A percentile compares a stretch with the other conserved stretches of the same genome.
These are phyloP conservation scores for Myriosclerotinia curreyana DNA, from an alignment of 2,329 filamentous ascomycete genomes.

Conservation along the genomic window DNA sequence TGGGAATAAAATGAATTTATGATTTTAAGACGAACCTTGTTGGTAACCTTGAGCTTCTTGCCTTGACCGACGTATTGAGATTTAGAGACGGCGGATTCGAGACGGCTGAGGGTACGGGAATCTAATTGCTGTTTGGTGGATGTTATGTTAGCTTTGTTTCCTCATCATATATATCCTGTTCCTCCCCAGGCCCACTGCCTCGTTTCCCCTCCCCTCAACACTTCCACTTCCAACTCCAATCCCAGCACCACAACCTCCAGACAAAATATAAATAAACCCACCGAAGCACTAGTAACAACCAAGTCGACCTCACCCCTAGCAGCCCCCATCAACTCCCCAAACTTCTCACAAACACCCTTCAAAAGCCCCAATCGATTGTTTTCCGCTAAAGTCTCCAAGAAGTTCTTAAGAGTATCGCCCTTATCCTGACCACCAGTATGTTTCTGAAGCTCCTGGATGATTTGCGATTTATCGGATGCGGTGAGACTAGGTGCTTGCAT, in stretches of 20 bases:
- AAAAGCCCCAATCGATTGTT: slow-evolving; percentile 92
- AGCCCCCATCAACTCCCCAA: slow-evolving; percentile 80
- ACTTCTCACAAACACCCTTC: slow-evolving; percentile 82
- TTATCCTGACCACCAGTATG: slow-evolving; percentile 66
- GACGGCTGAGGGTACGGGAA: slow-evolving; percentile 75
- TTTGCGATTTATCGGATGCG: slow-evolving; percentile 75
- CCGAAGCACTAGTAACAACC: slow-evolving; percentile 83
- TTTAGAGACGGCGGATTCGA: slow-evolving; percentile 86
- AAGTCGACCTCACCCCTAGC: slow-evolving; percentile 91
- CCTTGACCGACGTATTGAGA: slow-evolving; percentile 82
- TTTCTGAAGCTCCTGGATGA: slow-evolving; percentile 87
- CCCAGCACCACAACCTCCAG: background rate
- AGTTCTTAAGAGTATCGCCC: slow-evolving; percentile 85
- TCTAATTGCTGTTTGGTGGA: slow-evolving; percentile 66
- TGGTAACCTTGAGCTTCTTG: slow-evolving; percentile 97
- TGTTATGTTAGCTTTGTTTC: slow-evolving; percentile 20
- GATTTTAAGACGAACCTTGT: slow-evolving; percentile 60
- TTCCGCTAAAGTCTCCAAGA: slow-evolving; percentile 84
- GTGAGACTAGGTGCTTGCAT: slow-evolving; percentile 78
- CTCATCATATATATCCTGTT: background rate
- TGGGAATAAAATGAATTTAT: background rate
- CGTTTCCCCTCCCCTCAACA: background rate
- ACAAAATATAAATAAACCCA: slow-evolving; percentile 47
- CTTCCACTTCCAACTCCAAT: background rate
- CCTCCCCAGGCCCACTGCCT: background rate